Percentiles rank a stretch among this genome's conserved stretches.
These are phyloP conservation scores for Lepidopterella palustris DNA, from an alignment of 495 filamentous ascomycete species.

Conservation along the genomic window DNA sequence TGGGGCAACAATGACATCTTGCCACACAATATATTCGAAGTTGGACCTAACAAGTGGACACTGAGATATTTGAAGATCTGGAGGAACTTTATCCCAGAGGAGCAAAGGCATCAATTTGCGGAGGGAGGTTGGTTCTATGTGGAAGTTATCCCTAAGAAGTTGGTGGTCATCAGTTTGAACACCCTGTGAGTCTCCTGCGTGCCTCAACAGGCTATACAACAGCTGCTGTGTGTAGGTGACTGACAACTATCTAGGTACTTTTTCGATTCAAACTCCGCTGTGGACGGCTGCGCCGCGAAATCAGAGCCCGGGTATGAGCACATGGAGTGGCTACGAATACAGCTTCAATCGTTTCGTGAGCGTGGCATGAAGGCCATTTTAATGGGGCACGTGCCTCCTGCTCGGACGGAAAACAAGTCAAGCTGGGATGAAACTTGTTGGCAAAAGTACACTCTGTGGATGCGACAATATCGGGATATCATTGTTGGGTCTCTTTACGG, in stretches of 20 bases:
- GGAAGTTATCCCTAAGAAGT: constrained; percentile 79
- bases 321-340: constrained; percentile 93
- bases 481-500: constrained; percentile 73
- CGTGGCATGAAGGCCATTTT: constrained; percentile 92
- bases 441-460: constrained; percentile 94
- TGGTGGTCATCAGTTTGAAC: constrained; percentile 92
- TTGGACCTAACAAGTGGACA: constrained; percentile 81
- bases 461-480: constrained; percentile 84
- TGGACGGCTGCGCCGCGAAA: constrained; percentile 74
- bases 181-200: constrained; percentile 50
- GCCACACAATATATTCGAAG: constrained; percentile 87
- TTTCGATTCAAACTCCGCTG: constrained; percentile 82
- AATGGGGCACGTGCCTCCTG: constrained; percentile 89
- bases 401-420: constrained; percentile 71
- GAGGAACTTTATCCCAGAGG: constrained; percentile 83
- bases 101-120: constrained; percentile 84
- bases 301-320: constrained; percentile 87
- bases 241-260: constrained; percentile 55
- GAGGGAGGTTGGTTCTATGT: constrained; percentile 90
- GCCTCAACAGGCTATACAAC: neutral
- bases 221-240: neutral
- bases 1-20: constrained; percentile 97
- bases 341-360: constrained; percentile 72
- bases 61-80: constrained; percentile 66
- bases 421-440: constrained; percentile 94